Evolutionary conservation across 495 filamentous ascomycete genomes (phyloP), one percentile per base, ranked within the genome.

Genomic region (Aspergillus affinis): DNA sequence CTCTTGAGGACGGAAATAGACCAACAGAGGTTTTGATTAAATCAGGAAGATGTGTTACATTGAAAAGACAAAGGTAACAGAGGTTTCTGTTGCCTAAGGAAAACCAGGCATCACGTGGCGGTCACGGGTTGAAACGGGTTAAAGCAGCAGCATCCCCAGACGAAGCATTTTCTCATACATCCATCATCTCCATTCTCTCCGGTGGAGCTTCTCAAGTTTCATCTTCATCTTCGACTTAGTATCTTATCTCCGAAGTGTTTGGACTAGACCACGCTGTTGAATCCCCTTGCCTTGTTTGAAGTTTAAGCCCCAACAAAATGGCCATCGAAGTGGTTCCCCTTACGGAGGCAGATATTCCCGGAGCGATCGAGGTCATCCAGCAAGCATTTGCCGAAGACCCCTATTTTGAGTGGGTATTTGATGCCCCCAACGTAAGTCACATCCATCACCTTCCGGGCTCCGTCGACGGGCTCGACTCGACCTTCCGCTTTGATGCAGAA

Each of bases 321-420:
- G 62, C 82, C 48, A 79, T 88, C 61, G 66, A 78, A 61, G 80
- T 89, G 56, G 71, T 78, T 30, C 75, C 70, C 30, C 74, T 89
- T 59, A 78, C 78, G 21, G 75, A 83, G 68, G 69, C 68, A 59
- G 85, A 88, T 62, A 88, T 88, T 53, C 81, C 85, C 12, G 81
- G 81, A 29, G 85, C 83, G 32, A 78, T 87, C 61, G 77, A 83
- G 26, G 75, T 74, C 53, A 78, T 84, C 54, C 81, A 82, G 62
- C 71, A 80, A 66, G 84, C 86, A 6, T 89, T 90, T 66, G 76
- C 77, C 3, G 78, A 86, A n/a, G 87, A 89, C 63, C 86, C 86
- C 5, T 88, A 88, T 65, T 86, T 84, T 67, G 67, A 78, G 17
- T 89, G 86, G 86, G 76, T 84, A 3, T 87, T 83, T 65, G 63